A percentile compares a stretch with the other conserved stretches of the same genome.
Conservation (phyloP, 495 filamentous ascomycete genomes). For the Penicillium waksmanii region DNA sequence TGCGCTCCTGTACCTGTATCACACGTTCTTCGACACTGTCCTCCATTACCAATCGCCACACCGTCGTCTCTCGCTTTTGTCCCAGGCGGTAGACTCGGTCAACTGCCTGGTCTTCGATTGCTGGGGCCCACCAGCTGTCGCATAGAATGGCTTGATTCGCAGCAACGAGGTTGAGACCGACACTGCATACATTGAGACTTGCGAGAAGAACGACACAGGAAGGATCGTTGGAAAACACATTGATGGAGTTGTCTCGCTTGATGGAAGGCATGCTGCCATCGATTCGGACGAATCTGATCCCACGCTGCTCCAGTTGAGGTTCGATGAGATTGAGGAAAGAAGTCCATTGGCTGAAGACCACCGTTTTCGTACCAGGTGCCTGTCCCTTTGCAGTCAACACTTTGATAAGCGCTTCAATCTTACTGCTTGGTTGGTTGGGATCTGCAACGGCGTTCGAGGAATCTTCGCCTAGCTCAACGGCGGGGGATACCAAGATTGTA, state of each 20-base stretch:
- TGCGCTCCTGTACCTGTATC: constrained; percentile 77
- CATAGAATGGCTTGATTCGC: constrained; percentile 85
- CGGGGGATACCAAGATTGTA: constrained; percentile 67
- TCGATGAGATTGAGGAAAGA: constrained; percentile 82
- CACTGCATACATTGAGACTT: constrained; percentile 77
- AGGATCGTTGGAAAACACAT: constrained; percentile 66
- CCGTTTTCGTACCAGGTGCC: constrained; percentile 73
- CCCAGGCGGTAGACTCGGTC: constrained; percentile 89
- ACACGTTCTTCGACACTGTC: constrained; percentile 85
- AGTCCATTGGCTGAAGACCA: constrained; percentile 95
- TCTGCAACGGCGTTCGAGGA: constrained; percentile 55
- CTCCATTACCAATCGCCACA: constrained; percentile 84
- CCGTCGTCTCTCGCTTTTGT: constrained; percentile 75
- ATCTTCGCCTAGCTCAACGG: constrained; percentile 55
- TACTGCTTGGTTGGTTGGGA: constrained; percentile 70
- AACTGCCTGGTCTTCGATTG: constrained; percentile 91
- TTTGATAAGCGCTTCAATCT: constrained; percentile 79
- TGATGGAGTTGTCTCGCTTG: constrained; percentile 70
- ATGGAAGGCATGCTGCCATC: constrained; percentile 78
- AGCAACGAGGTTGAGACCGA: constrained; percentile 87
- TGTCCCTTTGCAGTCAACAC: constrained; percentile 75
- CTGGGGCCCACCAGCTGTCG: constrained; percentile 93
- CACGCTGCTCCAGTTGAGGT: constrained; percentile 63
- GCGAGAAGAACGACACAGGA: constrained; percentile 80
- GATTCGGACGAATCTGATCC: constrained; percentile 72